Percentiles rank a stretch among this genome's conserved stretches.
Conservation (phyloP, 495 filamentous ascomycete species). For the Penicillium longicatenatum region DNA sequence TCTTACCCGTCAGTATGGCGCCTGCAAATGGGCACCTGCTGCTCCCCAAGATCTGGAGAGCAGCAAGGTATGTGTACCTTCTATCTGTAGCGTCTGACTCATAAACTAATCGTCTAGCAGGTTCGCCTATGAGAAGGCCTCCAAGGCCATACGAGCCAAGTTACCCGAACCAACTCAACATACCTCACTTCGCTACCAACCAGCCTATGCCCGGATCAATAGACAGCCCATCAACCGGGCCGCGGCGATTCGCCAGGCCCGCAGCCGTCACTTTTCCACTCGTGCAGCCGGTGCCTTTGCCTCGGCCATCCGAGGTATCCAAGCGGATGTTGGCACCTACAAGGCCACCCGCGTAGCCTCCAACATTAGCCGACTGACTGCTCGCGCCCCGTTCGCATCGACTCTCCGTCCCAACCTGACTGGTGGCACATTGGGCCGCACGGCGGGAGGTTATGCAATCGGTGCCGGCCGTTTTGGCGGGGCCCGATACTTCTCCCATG, state of each 20-base stretch:
- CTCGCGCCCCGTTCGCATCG: slow-evolving; percentile 83
- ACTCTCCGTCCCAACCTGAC: slow-evolving; percentile 91
- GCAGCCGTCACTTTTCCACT: slow-evolving; percentile 74
- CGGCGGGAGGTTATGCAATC: slow-evolving; percentile 81
- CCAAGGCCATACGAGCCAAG: slow-evolving; percentile 62
- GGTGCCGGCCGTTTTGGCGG: slow-evolving; percentile 70
- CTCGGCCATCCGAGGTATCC: slow-evolving; percentile 53
- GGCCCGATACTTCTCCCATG: slow-evolving; percentile 86
- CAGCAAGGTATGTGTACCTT: slow-evolving; percentile 53
- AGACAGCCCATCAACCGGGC: slow-evolving; percentile 72
- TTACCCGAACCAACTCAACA: slow-evolving; percentile 55
- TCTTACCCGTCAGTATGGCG: slow-evolving; percentile 55
- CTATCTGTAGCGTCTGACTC: slow-evolving; percentile 9
- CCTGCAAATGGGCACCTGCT: slow-evolving; percentile 68
- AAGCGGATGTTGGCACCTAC: slow-evolving; percentile 64
- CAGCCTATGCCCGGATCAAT: slow-evolving; percentile 54
- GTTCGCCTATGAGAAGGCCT: slow-evolving; percentile 65
- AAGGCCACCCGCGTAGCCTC: slow-evolving; percentile 66
- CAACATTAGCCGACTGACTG: slow-evolving; percentile 64
- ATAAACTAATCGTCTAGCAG: slow-evolving; percentile 38
- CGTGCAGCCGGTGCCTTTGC: slow-evolving; percentile 65
- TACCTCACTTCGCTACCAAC: slow-evolving; percentile 44
- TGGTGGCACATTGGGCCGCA: slow-evolving; percentile 80
- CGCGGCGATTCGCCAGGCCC: slow-evolving; percentile 71
- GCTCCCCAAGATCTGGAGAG: slow-evolving; percentile 69